Evolutionary conservation across 2,329 filamentous ascomycete species (phyloP).

Genomic region (Fusarium chuoi): DNA sequence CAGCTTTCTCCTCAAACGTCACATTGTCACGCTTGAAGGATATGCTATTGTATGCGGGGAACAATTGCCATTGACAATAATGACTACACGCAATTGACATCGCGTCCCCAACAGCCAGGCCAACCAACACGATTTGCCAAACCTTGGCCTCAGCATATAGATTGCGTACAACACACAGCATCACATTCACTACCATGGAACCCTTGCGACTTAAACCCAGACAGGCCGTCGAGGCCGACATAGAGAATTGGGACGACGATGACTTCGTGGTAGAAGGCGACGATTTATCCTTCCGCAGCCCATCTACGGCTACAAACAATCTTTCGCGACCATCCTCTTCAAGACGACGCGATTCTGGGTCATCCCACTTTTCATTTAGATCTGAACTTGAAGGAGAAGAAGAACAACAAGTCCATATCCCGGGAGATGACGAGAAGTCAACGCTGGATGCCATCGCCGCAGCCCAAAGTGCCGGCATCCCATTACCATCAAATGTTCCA

Average conservation of each 20-base stretch:
- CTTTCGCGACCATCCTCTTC: constrained; percentile 50
- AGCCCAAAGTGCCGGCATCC: constrained; percentile 89
- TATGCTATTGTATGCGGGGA: constrained; percentile 41
- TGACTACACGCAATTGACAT: constrained; percentile 46
- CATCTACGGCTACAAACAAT: constrained; percentile 56
- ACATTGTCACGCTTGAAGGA: constrained; percentile 27
- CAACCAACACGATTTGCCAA: constrained; percentile 17
- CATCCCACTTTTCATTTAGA: constrained; percentile 82
- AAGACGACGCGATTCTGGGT: constrained; percentile 78
- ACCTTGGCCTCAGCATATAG: constrained; percentile 24
- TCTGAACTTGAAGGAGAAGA: constrained; percentile 89
- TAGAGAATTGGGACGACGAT: constrained; percentile 85
- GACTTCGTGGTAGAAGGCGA: constrained; percentile 77
- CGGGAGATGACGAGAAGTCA: constrained; percentile 85
- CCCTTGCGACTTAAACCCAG: constrained; percentile 64
- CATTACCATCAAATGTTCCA: constrained; percentile 86
- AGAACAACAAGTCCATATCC: constrained; percentile 86
- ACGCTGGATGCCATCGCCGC: constrained; percentile 88
- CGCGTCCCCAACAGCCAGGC: constrained; percentile 32
- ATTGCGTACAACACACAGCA: constrained; percentile 17
- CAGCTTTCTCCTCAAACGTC: neutral
- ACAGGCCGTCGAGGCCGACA: constrained; percentile 65
- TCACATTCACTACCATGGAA: constrained; percentile 58
- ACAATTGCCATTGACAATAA: constrained; percentile 43
- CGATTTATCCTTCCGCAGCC: constrained; percentile 69